These are phyloP conservation scores for Juncus effusus DNA, from an alignment of 176 grass and related monocot species.

Conservation along the genomic window DNA sequence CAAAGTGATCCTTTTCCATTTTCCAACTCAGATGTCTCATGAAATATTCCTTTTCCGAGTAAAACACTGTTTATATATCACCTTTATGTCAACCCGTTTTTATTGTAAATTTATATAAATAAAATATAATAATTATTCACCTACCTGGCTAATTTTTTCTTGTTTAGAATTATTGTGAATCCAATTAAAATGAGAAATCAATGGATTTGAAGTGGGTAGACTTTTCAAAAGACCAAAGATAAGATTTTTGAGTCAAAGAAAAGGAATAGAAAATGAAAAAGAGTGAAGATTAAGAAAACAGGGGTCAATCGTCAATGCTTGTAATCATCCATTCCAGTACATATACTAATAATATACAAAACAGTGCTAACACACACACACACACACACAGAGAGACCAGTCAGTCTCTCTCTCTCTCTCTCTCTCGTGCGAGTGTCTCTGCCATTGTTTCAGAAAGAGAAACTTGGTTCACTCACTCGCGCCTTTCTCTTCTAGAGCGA, in stretches of 20 bases:
- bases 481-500: not conserved
- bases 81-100: not conserved
- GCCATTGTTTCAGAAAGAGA: slow-evolving; percentile 15
- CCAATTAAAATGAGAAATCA: not conserved
- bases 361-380: not conserved
- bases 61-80: too few species aligned
- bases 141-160: not conserved
- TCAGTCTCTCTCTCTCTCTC: slow-evolving; percentile 1
- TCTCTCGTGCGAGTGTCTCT: slow-evolving; percentile 21
- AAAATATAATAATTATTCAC: not conserved
- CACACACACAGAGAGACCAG: not conserved
- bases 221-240: not conserved
- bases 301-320: slow-evolving; percentile 13
- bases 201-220: too few species aligned
- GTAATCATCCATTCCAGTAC: too few species aligned
- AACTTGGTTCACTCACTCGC: not conserved
- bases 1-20: too few species aligned
- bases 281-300: slow-evolving; percentile 16
- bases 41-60: too few species aligned
- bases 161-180: not conserved
- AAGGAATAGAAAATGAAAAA: not conserved
- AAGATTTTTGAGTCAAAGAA: not conserved
- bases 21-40: too few species aligned
- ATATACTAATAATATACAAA: slow-evolving; percentile 1
- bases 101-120: not conserved